Conservation (phyloP, 2,329 filamentous ascomycete species). For the Diplocarpon mali region DNA sequence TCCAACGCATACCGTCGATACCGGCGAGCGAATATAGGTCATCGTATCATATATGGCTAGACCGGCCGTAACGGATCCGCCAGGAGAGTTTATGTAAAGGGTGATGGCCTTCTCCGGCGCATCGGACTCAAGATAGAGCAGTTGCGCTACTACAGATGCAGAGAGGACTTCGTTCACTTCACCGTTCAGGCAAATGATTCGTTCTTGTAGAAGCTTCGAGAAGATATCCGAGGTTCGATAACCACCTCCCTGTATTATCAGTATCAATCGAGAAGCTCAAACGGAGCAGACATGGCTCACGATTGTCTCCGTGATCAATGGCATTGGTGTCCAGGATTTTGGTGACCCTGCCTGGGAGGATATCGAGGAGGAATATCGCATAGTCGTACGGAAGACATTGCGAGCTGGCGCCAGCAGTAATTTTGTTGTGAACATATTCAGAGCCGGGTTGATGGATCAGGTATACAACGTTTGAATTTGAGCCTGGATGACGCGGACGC, state of each 20-base stretch:
- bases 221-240: constrained; percentile 74
- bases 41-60: constrained; percentile 97
- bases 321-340: constrained; percentile 34
- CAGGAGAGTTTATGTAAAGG: constrained; percentile 96
- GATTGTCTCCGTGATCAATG: constrained; percentile 43
- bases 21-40: constrained; percentile 87
- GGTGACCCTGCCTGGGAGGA: constrained; percentile 25
- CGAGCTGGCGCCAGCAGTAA: constrained; percentile 20
- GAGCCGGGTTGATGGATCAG: constrained; percentile 1
- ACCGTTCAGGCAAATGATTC: constrained; percentile 89
- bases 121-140: constrained; percentile 96
- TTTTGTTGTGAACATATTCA: constrained; percentile 21
- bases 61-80: constrained; percentile 80
- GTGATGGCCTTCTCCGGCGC: constrained; percentile 90
- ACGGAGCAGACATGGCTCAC: constrained; percentile 26
- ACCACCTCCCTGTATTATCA: constrained; percentile 50
- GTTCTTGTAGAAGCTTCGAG: constrained; percentile 73
- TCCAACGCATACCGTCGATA: constrained; percentile 90
- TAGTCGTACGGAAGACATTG: constrained; percentile 11
- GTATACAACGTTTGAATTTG: background rate
- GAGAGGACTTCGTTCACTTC: constrained; percentile 82
- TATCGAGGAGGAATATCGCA: constrained; percentile 21
- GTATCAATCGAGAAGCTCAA: constrained; percentile 4
- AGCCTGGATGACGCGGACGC: constrained; percentile 12
- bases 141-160: constrained; percentile 88